Evolutionary conservation across 2,329 filamentous ascomycete genomes (phyloP).

Genomic region (Aspergillus terreus): DNA sequence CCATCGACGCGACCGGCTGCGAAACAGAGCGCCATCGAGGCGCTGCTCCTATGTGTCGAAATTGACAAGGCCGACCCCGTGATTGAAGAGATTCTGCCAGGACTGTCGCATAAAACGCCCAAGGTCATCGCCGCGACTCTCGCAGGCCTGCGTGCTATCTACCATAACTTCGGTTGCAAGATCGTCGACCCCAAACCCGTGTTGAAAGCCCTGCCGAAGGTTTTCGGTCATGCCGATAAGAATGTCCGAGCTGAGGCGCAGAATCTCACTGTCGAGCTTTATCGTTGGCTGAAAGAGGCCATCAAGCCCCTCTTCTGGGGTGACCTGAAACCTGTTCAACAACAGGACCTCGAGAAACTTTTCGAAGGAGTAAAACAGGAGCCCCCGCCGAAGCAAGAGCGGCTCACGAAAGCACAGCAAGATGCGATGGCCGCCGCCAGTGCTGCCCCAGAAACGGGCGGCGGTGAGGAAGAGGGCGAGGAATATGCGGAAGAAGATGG

Average conservation of each 20-base stretch:
- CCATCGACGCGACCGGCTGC: constrained; percentile 82
- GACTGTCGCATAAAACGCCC: constrained; percentile 81
- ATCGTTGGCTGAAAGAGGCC: constrained; percentile 93
- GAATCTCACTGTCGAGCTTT: constrained; percentile 86
- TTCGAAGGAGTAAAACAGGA: constrained; percentile 94
- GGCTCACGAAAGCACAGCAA: constrained; percentile 84
- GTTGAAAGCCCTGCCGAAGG: constrained; percentile 81
- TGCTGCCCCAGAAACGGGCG: constrained; percentile 55
- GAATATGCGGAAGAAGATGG: constrained; percentile 56
- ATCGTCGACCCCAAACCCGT: constrained; percentile 88
- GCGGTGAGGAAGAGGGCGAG: constrained; percentile 57
- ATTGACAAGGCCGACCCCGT: constrained; percentile 80
- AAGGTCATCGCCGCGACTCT: constrained; percentile 79
- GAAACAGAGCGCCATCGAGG: constrained; percentile 82
- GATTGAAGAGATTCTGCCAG: constrained; percentile 83
- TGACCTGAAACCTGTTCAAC: constrained; percentile 91
- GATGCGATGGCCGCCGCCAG: constrained; percentile 71
- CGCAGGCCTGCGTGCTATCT: constrained; percentile 74
- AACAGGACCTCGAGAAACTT: constrained; percentile 85
- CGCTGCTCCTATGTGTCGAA: constrained; percentile 83
- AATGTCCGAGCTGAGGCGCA: constrained; percentile 94
- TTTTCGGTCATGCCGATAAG: constrained; percentile 95
- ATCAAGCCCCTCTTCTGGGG: constrained; percentile 99
- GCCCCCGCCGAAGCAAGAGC: constrained; percentile 80
- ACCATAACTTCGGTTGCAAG: constrained; percentile 93